These are phyloP conservation scores for Arthroderma sp. DNA, from an alignment of 2,329 filamentous ascomycete genomes.

Conservation along the genomic window DNA sequence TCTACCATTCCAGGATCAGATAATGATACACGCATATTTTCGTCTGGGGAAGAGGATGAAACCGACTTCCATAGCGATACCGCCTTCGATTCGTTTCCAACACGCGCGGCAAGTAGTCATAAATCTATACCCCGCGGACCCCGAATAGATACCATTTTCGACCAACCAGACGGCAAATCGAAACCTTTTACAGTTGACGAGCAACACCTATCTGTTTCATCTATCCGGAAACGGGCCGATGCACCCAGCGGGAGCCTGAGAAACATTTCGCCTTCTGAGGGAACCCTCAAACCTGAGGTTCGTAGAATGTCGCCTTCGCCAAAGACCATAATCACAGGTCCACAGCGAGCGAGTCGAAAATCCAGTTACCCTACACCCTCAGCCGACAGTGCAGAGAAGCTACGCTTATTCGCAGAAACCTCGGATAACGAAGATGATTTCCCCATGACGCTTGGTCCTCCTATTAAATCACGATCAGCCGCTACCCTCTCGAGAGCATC, in stretches of 20 bases:
- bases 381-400: not conserved
- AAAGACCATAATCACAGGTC: not conserved
- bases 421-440: not conserved
- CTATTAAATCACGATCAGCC: constrained; percentile 7
- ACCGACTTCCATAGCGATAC: constrained; percentile 51
- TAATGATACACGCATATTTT: constrained; percentile 45
- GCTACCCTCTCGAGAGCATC: constrained; percentile 7
- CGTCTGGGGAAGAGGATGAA: constrained; percentile 49
- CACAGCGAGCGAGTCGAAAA: not conserved
- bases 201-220: not conserved
- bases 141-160: constrained; percentile 53
- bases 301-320: not conserved
- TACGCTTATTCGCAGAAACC: not conserved
- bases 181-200: not conserved
- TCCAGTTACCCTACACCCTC: not conserved
- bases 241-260: not conserved
- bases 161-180: constrained; percentile 19
- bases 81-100: constrained; percentile 51
- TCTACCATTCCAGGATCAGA: constrained; percentile 51
- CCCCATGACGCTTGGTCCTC: not conserved
- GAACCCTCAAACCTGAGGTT: not conserved
- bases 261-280: not conserved
- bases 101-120: constrained; percentile 41
- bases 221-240: not conserved
- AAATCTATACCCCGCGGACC: constrained; percentile 43